Conservation (phyloP, 2,329 filamentous ascomycete species). For the Exophiala spinifera region DNA sequence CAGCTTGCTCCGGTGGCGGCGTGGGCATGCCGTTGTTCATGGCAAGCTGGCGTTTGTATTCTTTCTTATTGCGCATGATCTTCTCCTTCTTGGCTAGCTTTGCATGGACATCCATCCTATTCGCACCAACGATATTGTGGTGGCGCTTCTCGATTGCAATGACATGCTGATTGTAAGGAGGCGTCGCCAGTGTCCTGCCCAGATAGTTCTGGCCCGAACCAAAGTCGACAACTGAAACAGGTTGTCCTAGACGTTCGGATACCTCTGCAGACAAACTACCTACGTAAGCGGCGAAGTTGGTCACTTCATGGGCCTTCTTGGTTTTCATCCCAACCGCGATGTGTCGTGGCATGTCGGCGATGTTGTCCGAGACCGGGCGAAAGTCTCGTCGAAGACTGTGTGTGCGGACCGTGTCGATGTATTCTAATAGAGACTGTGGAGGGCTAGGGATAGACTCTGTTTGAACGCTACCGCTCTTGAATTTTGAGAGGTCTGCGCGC, state of each 20-base stretch:
- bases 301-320: constrained; percentile 93
- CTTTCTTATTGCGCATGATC: constrained; percentile 78
- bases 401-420: constrained; percentile 67
- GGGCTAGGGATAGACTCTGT: constrained; percentile 37
- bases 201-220: constrained; percentile 97
- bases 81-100: constrained; percentile 70
- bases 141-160: constrained; percentile 87
- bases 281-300: constrained; percentile 84
- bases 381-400: constrained; percentile 67
- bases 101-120: constrained; percentile 77
- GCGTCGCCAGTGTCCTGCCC: constrained; percentile 77
- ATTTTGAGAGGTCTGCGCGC: constrained; percentile 64
- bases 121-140: constrained; percentile 82
- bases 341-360: constrained; percentile 57
- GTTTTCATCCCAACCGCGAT: constrained; percentile 89
- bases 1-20: constrained; percentile 4
- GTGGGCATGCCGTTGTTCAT: constrained; percentile 5
- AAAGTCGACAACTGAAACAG: constrained; percentile 84
- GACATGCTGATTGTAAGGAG: constrained; percentile 81
- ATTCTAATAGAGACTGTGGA: constrained; percentile 62
- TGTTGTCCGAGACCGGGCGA: constrained; percentile 17
- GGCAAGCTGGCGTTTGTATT: constrained; percentile 30
- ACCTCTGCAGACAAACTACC: constrained; percentile 62
- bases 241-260: constrained; percentile 40
- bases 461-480: constrained; percentile 41